Evolutionary conservation across 208 protist genomes (phyloP).

Genomic region (Leishmania braziliensis): DNA sequence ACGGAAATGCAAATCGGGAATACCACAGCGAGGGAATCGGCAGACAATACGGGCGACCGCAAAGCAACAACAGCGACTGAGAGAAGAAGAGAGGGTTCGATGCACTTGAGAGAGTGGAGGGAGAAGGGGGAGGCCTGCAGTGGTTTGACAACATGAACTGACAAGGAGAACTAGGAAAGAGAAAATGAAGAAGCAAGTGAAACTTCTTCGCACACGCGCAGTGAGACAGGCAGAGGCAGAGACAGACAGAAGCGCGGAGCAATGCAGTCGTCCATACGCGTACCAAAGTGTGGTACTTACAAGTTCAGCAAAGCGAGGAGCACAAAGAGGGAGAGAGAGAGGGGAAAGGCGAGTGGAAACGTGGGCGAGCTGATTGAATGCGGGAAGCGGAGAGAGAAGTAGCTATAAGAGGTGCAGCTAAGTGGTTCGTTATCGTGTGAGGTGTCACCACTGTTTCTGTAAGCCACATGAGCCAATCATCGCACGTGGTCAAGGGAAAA

Average conservation of each 20-base stretch:
- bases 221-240: background rate
- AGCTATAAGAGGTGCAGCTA: background rate
- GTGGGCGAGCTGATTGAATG: background rate
- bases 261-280: background rate
- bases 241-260: background rate
- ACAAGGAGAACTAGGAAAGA: background rate
- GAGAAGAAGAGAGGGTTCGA: background rate
- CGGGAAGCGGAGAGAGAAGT: background rate
- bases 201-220: background rate
- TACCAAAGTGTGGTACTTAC: background rate
- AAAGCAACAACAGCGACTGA: background rate
- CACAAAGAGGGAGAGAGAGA: background rate
- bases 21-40: background rate
- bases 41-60: background rate
- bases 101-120: background rate
- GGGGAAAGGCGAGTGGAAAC: background rate
- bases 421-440: background rate
- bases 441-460: conserved; percentile 3
- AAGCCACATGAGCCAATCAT: background rate
- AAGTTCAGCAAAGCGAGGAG: background rate
- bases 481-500: background rate
- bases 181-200: background rate
- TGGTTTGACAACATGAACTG: background rate
- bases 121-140: background rate
- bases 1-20: background rate